Evolutionary conservation across 495 filamentous ascomycete species (phyloP).

Genomic region (Bryoglossum gracile): DNA sequence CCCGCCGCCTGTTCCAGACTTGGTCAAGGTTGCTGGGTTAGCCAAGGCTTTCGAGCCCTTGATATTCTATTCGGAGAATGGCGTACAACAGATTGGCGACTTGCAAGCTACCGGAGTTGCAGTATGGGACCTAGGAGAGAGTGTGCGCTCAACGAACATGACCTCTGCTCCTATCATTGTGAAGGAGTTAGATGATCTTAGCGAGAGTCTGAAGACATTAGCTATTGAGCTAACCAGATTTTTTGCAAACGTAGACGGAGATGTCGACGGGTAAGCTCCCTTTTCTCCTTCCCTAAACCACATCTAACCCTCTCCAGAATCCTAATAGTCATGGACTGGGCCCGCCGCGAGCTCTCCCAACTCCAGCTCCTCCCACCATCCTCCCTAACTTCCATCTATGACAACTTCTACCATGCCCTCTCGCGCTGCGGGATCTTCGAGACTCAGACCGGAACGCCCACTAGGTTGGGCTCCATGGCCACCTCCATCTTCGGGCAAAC

Average conservation of each 20-base stretch:
- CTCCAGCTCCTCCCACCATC: slow-evolving; percentile 42
- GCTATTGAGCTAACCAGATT: slow-evolving; percentile 78
- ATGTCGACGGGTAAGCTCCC: slow-evolving; percentile 63
- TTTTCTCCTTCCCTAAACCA: not conserved
- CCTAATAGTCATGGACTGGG: slow-evolving; percentile 92
- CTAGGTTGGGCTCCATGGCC: slow-evolving; percentile 55
- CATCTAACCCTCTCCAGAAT: slow-evolving; percentile 42
- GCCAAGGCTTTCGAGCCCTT: slow-evolving; percentile 85
- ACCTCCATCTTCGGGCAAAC: slow-evolving; percentile 73
- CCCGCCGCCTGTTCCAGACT: slow-evolving; percentile 67
- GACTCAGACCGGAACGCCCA: slow-evolving; percentile 51
- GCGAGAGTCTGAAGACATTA: slow-evolving; percentile 72
- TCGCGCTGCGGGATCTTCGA: slow-evolving; percentile 64
- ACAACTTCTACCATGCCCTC: slow-evolving; percentile 73
- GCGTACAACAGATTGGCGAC: slow-evolving; percentile 72
- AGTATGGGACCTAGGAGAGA: slow-evolving; percentile 88
- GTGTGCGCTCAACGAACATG: slow-evolving; percentile 81
- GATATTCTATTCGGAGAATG: slow-evolving; percentile 87
- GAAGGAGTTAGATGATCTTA: slow-evolving; percentile 71
- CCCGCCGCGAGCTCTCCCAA: slow-evolving; percentile 65
- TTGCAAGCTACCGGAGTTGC: slow-evolving; percentile 84
- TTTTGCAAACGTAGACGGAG: slow-evolving; percentile 85
- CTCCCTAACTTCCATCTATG: slow-evolving; percentile 56
- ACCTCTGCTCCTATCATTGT: slow-evolving; percentile 81
- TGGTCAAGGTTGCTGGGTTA: slow-evolving; percentile 81